Base-by-base conservation (phyloP, 768 basidiomycete genomes). In the Amanita rimosa region DNA sequence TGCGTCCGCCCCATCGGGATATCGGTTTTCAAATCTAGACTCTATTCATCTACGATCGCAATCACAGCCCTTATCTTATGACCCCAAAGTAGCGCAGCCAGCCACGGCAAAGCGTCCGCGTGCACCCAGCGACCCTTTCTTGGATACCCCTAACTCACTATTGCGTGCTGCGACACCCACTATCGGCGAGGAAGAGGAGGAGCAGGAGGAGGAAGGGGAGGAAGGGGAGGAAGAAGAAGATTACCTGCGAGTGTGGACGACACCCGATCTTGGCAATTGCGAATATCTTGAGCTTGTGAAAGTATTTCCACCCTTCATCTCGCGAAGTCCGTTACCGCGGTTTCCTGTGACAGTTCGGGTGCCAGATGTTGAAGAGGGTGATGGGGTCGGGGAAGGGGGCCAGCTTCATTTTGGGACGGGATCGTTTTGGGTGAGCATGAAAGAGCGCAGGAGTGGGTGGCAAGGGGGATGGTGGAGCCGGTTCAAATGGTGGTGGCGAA, bases 381-480 rank as follows among this genome's bases (percentile, higher is more conserved):
- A 76, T 48, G 76, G 78, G 43, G 72, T 75, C 40, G 66, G 70
- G 33, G 77, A 78, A 54, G 71, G 69, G 52, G 75, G 74, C 48
- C 74, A 74, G 31, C 73, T 91, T 50, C 75, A 73, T 26, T 78
- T 79, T 60, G 90, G 90, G 16, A 92, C 90, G n/a, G 90, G 90
- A 6, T 69, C 73, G 41, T 83, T 94, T 76, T 88, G 85, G 82
- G 65, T 88, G 24, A 81, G 86, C 48, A 59, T 71, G 17, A 78
- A 74, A 56, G 59, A 64, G 38, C 79, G 91, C 33, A 64, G 66
- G 34, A 70, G 73, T 24, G 83, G 78, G 9, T 91, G 81, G 79
- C 69, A 78, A 58, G 88, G 90, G 17, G 71, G 77, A 38, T 85
- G 81, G 78, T 92, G 87, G 87, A 77, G 77, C 38, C 71, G 83